Percentiles rank a stretch among this genome's conserved stretches.
These are phyloP conservation scores for Ustilago bromivora DNA, from an alignment of 1,284 basidiomycete species.

Conservation along the genomic window DNA sequence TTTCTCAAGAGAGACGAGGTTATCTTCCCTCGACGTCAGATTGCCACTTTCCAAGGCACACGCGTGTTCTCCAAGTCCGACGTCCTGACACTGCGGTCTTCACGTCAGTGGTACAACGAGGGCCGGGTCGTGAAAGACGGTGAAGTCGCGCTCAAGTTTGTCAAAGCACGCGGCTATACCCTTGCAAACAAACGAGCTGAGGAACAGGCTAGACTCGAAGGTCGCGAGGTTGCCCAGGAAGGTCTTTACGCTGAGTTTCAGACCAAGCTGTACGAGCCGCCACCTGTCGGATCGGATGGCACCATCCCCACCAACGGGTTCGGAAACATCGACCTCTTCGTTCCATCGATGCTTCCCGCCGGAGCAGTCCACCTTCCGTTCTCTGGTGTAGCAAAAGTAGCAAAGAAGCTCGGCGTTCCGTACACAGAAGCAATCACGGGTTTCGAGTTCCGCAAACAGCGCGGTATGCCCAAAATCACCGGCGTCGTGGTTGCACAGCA, in stretches of 20 bases:
- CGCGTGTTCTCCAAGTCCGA: conserved; percentile 88
- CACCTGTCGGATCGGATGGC: conserved; percentile 83
- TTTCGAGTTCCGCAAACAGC: conserved; percentile 93
- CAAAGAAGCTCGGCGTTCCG: conserved; percentile 85
- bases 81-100: conserved; percentile 85
- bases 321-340: conserved; percentile 96
- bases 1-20: conserved; percentile 91
- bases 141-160: conserved; percentile 87
- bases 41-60: conserved; percentile 93
- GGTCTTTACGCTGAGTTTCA: conserved; percentile 85
- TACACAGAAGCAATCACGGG: conserved; percentile 94
- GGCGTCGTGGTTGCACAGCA: conserved; percentile 89
- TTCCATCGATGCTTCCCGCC: conserved; percentile 90
- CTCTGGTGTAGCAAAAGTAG: conserved; percentile 78
- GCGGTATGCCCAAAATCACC: conserved; percentile 84
- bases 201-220: conserved; percentile 76
- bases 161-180: conserved; percentile 87
- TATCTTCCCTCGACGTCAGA: conserved; percentile 80
- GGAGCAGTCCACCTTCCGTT: conserved; percentile 88
- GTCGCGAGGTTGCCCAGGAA: conserved; percentile 72
- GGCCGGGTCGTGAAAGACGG: conserved; percentile 81
- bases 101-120: conserved; percentile 94
- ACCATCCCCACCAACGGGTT: conserved; percentile 93
- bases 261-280: conserved; percentile 84
- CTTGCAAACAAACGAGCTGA: conserved; percentile 84